Conservation (phyloP, 1,284 basidiomycete species). For the Sparassis latifolia region DNA sequence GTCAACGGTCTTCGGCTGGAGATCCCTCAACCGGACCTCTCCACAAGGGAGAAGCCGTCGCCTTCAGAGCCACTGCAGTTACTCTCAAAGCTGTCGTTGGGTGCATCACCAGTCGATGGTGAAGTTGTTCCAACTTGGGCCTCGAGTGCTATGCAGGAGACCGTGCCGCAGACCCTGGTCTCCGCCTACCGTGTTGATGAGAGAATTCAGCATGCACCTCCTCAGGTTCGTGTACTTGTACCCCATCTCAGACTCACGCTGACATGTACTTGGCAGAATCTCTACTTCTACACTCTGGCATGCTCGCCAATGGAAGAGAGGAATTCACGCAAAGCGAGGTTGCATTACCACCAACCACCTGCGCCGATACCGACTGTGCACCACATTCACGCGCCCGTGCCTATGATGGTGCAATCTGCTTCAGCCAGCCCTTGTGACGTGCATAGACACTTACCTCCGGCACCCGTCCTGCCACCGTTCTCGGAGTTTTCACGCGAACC, state of each 20-base stretch:
- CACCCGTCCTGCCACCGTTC: conserved; percentile 17
- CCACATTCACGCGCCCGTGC: conserved; percentile 29
- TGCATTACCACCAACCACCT: conserved; percentile 38
- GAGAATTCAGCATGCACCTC: conserved; percentile 37
- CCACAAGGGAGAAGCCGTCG: conserved; percentile 32
- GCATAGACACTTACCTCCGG: conserved; percentile 16
- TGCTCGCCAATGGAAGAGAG: conserved; percentile 52
- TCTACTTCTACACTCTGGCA: conserved; percentile 72
- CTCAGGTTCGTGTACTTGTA: conserved; percentile 39
- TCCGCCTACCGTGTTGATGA: conserved; percentile 53
- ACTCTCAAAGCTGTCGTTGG: conserved; percentile 57
- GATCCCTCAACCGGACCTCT: conserved; percentile 35
- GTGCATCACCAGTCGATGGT: conserved; percentile 34
- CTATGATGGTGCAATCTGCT: conserved; percentile 47
- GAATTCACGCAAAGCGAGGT: conserved; percentile 43
- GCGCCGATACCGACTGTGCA: conserved; percentile 13
- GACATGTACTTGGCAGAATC: conserved; percentile 33
- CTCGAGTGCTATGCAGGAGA: conserved; percentile 22
- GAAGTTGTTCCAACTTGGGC: conserved; percentile 15
- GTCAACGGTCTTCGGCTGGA: conserved; percentile 48
- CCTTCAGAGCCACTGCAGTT: conserved; percentile 56
- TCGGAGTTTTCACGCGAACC: conserved; percentile 17
- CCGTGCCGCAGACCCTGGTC: conserved; percentile 51
- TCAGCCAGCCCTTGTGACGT: conserved; percentile 47
- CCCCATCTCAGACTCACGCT: too few species aligned